Evolutionary conservation across 164 flowering plant species (phyloP).

Genomic region (Brasenia schreberi): DNA sequence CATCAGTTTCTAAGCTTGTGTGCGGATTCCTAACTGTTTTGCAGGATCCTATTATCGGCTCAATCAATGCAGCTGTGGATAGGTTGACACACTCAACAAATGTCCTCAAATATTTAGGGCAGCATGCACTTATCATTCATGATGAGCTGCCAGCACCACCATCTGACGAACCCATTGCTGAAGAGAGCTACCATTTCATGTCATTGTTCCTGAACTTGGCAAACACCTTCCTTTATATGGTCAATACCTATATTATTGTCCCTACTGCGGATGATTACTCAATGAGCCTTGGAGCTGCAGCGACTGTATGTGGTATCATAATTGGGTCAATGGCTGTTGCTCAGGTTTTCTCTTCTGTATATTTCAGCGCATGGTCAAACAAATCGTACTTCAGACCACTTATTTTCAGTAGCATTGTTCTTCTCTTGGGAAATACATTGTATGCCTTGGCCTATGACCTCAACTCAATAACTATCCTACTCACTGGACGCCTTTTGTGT

Average conservation of each 20-base stretch:
- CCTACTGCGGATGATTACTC: slow-evolving; percentile 53
- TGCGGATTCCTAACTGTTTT: slow-evolving; percentile 3
- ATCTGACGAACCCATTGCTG: slow-evolving; percentile 21
- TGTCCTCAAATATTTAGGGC: slow-evolving; percentile 38
- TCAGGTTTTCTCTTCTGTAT: slow-evolving; percentile 48
- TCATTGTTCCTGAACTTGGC: slow-evolving; percentile 43
- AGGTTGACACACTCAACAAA: slow-evolving; percentile 36
- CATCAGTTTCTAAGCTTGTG: not conserved
- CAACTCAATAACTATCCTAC: slow-evolving; percentile 34
- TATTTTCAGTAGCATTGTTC: slow-evolving; percentile 48
- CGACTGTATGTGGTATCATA: slow-evolving; percentile 49
- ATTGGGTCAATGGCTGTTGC: slow-evolving; percentile 63
- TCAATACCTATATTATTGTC: slow-evolving; percentile 44
- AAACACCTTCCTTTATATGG: slow-evolving; percentile 51
- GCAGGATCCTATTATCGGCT: slow-evolving; percentile 42
- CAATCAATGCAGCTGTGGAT: slow-evolving; percentile 38
- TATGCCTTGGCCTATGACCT: slow-evolving; percentile 56
- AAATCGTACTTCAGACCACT: slow-evolving; percentile 52
- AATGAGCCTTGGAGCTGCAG: slow-evolving; percentile 49
- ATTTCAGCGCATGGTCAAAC: slow-evolving; percentile 64
- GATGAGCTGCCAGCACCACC: slow-evolving; percentile 31
- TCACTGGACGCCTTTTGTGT: slow-evolving; percentile 42
- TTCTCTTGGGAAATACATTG: slow-evolving; percentile 31
- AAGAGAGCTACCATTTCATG: slow-evolving; percentile 32
- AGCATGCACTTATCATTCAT: slow-evolving; percentile 43